Percentiles rank a stretch among this genome's conserved stretches.
phyloP scores from a whole-genome alignment of 495 filamentous ascomycete genomes.

The Daldinia vernicosa region DNA sequence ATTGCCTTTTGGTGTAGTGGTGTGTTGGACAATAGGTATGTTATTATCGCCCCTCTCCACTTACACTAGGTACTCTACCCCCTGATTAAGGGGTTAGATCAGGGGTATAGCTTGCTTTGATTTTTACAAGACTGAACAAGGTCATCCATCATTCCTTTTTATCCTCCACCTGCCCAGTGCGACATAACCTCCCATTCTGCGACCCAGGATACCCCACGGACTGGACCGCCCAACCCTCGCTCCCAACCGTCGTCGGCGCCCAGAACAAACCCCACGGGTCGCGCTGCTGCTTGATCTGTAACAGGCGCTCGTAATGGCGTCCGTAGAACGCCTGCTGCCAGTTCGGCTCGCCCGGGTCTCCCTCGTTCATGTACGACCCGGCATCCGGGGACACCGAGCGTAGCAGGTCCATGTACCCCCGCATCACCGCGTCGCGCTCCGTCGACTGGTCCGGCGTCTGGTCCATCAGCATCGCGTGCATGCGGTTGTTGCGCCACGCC shows the following conservation, averaged over 20 bases:
- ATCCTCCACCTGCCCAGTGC: neutral
- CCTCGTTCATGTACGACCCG: constrained; percentile 60
- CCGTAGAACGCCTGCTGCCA: constrained; percentile 70
- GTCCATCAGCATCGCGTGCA: constrained; percentile 62
- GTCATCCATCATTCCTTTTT: neutral
- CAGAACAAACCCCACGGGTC: constrained; percentile 67
- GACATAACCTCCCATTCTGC: constrained; percentile 53
- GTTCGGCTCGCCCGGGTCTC: constrained; percentile 64
- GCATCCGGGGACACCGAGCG: constrained; percentile 48
- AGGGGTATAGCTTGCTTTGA: too few species aligned
- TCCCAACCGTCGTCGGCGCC: constrained; percentile 63
- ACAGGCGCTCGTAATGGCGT: constrained; percentile 59
- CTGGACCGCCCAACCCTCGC: constrained; percentile 59
- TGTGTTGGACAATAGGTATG: too few species aligned
- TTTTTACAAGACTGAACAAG: too few species aligned
- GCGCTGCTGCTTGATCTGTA: constrained; percentile 60
- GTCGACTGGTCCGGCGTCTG: constrained; percentile 43
- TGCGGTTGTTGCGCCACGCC: constrained; percentile 61
- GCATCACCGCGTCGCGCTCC: constrained; percentile 35
- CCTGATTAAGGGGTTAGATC: too few species aligned
- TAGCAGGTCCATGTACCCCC: constrained; percentile 45
- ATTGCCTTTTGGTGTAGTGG: too few species aligned
- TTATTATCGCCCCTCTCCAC: too few species aligned
- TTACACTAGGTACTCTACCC: too few species aligned
- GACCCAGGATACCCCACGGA: constrained; percentile 42